Evolutionary conservation across 2,329 filamentous ascomycete species (phyloP), one percentile per base, ranked within the genome.

Genomic region (Colletotrichum sp.): DNA sequence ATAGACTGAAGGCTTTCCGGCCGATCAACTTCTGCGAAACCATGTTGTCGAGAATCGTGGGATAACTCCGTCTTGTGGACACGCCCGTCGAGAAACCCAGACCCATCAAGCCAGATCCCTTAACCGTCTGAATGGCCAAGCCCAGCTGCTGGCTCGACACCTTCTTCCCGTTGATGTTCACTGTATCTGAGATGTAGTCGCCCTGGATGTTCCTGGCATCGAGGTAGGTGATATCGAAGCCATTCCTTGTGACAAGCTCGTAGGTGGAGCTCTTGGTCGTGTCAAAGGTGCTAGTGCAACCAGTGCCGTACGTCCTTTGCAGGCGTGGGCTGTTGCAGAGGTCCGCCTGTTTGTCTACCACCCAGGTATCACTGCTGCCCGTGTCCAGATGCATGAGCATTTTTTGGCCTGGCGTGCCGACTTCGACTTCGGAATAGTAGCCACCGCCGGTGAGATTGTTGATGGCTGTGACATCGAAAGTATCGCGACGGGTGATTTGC

Each of bases 321-420:
- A 77, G 5, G 9, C 24, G 24, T 10, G 28, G 52, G 18, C 63
- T 74, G 13, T n/a, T 43, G n/a, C 76, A 77, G 6, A 78, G 52
- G 34, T 77, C 65, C 18, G 70, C 63, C 72, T 67, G 72, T 71
- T 64, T 64, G 67, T 75, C 68, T 24, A 67, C 28, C 13, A 94
- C 89, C 92, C 92, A 94, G 26, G 94, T 84, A 80, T 94, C 93
- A 79, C 91, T 93, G 83, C 92, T 93, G 69, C 93, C 93, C 6
- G 93, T 94, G 82, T 94, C 93, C 69, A 94, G 81, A 77, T 93
- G 91, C 77, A 94, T 84, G 26, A 88, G 87, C 52, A 94, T 78
- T 3, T 83, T 78, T 80, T 93, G 91, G 4, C 89, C 81, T 16
- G 93, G 93, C 1, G 92, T 94, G 67, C 93, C 93, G 61, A 94